phyloP scores from a whole-genome alignment of 352 stramenopile species.

The Phytophthora uliginosa region DNA sequence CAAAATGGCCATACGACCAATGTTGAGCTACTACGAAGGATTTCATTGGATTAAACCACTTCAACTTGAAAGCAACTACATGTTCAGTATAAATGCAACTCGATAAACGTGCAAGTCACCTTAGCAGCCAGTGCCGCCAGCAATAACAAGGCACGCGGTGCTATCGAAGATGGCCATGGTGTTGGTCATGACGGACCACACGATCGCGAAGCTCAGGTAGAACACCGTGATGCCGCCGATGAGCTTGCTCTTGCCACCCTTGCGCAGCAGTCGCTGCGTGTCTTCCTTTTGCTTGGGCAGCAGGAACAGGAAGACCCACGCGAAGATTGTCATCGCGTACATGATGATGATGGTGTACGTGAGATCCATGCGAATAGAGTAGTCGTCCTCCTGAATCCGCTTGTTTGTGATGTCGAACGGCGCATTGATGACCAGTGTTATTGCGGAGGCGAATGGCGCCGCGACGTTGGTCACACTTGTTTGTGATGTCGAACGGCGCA shows the following conservation, averaged over 20 bases:
- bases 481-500: conserved; percentile 42
- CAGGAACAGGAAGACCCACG: conserved; percentile 43
- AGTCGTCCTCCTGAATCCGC: conserved; percentile 43
- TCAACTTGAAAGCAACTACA: not conserved
- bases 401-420: conserved; percentile 45
- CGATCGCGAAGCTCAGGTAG: conserved; percentile 38
- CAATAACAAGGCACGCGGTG: not conserved
- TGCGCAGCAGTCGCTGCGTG: conserved; percentile 38
- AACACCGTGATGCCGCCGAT: conserved; percentile 36
- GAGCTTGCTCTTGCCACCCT: conserved; percentile 41
- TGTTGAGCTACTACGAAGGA: not conserved
- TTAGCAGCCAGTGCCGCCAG: not conserved
- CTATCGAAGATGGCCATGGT: conserved; percentile 46
- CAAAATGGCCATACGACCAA: not conserved
- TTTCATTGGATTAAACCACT: not conserved
- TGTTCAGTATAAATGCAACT: not conserved
- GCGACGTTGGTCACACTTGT: conserved; percentile 39
- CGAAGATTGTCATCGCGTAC: conserved; percentile 44
- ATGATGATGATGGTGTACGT: conserved; percentile 49
- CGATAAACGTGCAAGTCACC: too few relatives aligned
- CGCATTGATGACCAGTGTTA: conserved; percentile 45
- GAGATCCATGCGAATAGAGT: conserved; percentile 43
- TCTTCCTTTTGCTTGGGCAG: conserved; percentile 48
- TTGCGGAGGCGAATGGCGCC: conserved; percentile 38
- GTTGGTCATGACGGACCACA: conserved; percentile 52